phyloP scores from a whole-genome alignment of 225 moss, liverwort and hornwort species.

The Physcomitrium patens region DNA sequence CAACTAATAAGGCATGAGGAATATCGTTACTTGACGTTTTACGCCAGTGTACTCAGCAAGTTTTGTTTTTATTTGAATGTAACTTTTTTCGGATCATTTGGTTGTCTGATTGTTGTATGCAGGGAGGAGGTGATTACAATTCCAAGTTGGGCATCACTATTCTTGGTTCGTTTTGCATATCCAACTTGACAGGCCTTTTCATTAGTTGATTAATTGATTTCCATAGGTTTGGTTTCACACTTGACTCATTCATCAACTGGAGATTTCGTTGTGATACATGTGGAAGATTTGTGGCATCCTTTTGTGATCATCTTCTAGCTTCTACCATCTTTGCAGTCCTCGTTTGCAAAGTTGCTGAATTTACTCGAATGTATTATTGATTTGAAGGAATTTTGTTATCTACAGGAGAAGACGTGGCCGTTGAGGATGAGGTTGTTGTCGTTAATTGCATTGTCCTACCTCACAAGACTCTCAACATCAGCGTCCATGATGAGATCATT shows the following conservation, averaged over 20 bases:
- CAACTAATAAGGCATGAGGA: neutral
- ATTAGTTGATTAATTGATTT: neutral
- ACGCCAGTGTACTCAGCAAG: neutral
- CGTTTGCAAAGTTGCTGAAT: neutral
- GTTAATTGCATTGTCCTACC: conserved; percentile 97
- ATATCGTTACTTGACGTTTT: neutral
- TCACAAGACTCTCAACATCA: conserved; percentile 80
- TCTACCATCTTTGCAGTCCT: neutral
- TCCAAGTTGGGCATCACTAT: conserved; percentile 70
- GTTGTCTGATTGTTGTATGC: conserved; percentile 22
- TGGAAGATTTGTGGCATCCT: neutral
- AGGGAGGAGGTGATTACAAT: conserved; percentile 70
- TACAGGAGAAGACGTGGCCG: conserved; percentile 94
- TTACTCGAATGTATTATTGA: conserved; percentile 17
- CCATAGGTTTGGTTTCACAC: neutral
- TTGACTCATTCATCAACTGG: conserved; percentile 9
- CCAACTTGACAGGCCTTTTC: conserved; percentile 15
- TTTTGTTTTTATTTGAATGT: neutral
- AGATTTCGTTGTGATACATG: neutral
- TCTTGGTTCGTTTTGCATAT: conserved; percentile 46
- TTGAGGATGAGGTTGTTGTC: conserved; percentile 97
- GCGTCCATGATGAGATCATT: conserved; percentile 97
- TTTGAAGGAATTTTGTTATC: conserved; percentile 32
- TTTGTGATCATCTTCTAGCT: neutral
- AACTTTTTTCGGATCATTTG: conserved; percentile 11